Conservation (phyloP, 257 asterid species). For the Scutellaria baicalensis region DNA sequence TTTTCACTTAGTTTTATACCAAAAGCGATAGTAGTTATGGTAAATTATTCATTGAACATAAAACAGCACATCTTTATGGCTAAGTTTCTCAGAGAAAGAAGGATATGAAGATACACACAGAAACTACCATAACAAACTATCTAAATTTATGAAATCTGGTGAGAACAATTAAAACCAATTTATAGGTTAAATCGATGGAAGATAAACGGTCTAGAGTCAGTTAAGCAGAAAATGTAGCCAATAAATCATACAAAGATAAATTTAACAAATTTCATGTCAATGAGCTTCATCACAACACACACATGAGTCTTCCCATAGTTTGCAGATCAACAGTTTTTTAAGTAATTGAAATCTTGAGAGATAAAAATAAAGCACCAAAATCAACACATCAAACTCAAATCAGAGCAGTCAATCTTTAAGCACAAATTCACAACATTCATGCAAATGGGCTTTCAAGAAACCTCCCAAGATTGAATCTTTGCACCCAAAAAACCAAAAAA, state of each 20-base stretch:
- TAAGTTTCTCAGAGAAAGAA: neutral
- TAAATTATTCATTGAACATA: neutral
- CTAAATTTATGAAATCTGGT: neutral
- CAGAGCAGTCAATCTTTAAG: conserved; percentile 4
- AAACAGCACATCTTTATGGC: neutral
- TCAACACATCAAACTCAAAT: neutral
- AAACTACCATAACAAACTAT: neutral
- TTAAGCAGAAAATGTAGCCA: too few species aligned
- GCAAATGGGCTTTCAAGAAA: conserved; percentile 27
- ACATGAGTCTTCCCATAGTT: neutral
- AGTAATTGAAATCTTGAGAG: neutral
- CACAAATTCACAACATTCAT: conserved; percentile 3
- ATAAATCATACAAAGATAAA: neutral
- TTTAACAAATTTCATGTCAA: neutral
- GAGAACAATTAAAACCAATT: neutral
- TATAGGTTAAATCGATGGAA: neutral
- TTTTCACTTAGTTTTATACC: too few species aligned
- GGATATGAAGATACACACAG: neutral
- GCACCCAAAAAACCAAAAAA: conserved; percentile 2
- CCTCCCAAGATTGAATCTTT: conserved; percentile 21
- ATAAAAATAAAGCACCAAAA: neutral
- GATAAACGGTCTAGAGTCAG: too few species aligned
- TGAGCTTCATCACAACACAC: neutral
- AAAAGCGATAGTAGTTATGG: neutral
- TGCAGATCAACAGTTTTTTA: conserved; percentile 6